A percentile compares a stretch with the other conserved stretches of the same genome.
phyloP scores from a whole-genome alignment of 495 filamentous ascomycete genomes.

The Xylaria telfairii region DNA sequence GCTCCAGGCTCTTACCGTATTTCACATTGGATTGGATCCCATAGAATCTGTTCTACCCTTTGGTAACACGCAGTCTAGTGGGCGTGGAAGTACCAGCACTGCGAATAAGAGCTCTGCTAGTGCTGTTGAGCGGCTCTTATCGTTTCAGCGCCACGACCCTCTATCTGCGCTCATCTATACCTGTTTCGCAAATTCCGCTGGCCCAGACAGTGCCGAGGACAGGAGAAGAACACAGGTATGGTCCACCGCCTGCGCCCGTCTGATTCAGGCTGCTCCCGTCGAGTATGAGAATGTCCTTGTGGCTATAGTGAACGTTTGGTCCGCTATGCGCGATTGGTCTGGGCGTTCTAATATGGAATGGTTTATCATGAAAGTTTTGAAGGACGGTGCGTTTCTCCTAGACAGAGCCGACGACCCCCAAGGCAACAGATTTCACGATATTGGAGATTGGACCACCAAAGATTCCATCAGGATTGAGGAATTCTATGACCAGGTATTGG shows the following conservation, averaged over 20 bases:
- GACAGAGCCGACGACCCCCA: constrained; percentile 75
- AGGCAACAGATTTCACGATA: constrained; percentile 65
- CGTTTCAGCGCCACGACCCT: constrained; percentile 87
- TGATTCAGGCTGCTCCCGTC: constrained; percentile 63
- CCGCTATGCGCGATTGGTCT: constrained; percentile 85
- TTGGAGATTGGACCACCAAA: constrained; percentile 67
- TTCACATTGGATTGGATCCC: constrained; percentile 76
- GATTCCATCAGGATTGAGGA: constrained; percentile 83
- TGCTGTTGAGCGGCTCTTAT: constrained; percentile 73
- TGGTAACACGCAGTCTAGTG: constrained; percentile 64
- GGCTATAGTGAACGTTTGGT: constrained; percentile 81
- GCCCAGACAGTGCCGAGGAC: constrained; percentile 78
- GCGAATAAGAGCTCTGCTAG: constrained; percentile 55
- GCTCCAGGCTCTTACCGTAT: constrained; percentile 72
- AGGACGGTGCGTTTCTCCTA: constrained; percentile 88
- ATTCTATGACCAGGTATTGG: constrained; percentile 84
- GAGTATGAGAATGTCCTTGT: constrained; percentile 67
- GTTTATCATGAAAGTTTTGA: constrained; percentile 90
- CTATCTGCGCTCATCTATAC: constrained; percentile 86
- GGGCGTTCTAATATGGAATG: constrained; percentile 87
- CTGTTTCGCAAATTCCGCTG: constrained; percentile 84
- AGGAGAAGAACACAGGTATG: constrained; percentile 77
- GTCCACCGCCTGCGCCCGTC: constrained; percentile 84
- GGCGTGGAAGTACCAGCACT: constrained; percentile 51
- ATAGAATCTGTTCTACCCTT: constrained; percentile 82